Base-by-base conservation (phyloP, 805 yeast species). In the Candida railenensis region DNA sequence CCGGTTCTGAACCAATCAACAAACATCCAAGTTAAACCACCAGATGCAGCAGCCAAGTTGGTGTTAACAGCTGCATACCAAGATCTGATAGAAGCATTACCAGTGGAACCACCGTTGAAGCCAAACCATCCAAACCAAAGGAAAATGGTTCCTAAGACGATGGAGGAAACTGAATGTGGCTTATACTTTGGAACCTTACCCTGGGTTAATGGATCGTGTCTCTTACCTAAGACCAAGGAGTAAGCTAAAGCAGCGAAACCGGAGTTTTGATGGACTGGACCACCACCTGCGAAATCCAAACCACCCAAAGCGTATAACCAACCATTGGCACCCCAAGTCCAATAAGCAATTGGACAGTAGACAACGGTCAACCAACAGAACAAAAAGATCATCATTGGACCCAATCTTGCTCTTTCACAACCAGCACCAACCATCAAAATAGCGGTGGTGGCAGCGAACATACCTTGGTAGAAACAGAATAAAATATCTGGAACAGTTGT, bases 41-140 rank as follows among this genome's bases (percentile, higher is more conserved):
- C 98, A 58, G 82, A 69, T 12, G 96, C 83, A 50, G 98, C 98
- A 44, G 98, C 96, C 57, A 92, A 65, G 71, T 92, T 89, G 61
- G 98, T 92, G 79, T 89, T 90, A 61, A 87, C 85, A 64, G 87
- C 80, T 34, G 97, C 96, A 75, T 90, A 90, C 87, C 89, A 89
- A 48, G 97, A 91, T 72, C 97, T 85, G 65, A 94, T 83, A 51
- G 92, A 71, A 33, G 97, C 88, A 63, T 89, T 86, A 67, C 97
- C 97, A 43, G 97, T 87, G 41, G 97, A 89, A 59, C 98, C 98
- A 69, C 97, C 97, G 78, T 94, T 94, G 82, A 94, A 94, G 36
- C 97, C 97, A 61, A 90, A 90, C 99, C 99, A 94, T 33, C 98
- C 99, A 59, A 94, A 90, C 97, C 97, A 92, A 57, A 94, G 79